Conservation (phyloP, 2,329 filamentous ascomycete genomes). For the Tolypocladium ovalisporum region DNA sequence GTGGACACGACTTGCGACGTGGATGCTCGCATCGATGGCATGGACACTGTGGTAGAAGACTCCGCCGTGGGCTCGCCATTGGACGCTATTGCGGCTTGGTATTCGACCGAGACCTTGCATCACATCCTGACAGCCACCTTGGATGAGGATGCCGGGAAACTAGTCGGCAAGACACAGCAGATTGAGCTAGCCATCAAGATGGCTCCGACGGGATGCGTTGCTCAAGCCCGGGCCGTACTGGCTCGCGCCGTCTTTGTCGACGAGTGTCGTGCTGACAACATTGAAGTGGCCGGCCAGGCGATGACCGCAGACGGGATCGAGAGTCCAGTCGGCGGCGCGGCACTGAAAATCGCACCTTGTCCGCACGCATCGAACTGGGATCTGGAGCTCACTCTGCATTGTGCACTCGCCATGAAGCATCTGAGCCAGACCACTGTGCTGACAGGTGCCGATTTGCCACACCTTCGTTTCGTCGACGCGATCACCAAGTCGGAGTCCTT, state of each 20-base stretch:
- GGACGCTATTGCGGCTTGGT: conserved; percentile 87
- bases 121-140: conserved; percentile 56
- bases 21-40: conserved; percentile 52
- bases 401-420: conserved; percentile 50
- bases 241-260: conserved; percentile 46
- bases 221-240: conserved; percentile 49
- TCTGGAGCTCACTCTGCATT: conserved; percentile 45
- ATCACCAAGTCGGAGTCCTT: conserved; percentile 32
- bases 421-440: conserved; percentile 33
- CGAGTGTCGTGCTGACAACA: conserved; percentile 42
- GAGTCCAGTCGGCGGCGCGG: conserved; percentile 11
- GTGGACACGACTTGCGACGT: conserved; percentile 59
- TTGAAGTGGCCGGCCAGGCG: conserved; percentile 43
- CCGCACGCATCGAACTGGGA: conserved; percentile 34
- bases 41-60: conserved; percentile 79
- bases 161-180: conserved; percentile 22
- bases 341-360: conserved; percentile 34
- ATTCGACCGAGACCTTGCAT: conserved; percentile 65
- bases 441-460: conserved; percentile 23
- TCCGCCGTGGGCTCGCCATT: conserved; percentile 75
- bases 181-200: conserved; percentile 60
- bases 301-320: conserved; percentile 23
- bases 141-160: conserved; percentile 30
- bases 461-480: conserved; percentile 36
- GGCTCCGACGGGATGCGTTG: conserved; percentile 69